Conservation (phyloP, 2,329 filamentous ascomycete genomes). For the Fonsecaea erecta region DNA sequence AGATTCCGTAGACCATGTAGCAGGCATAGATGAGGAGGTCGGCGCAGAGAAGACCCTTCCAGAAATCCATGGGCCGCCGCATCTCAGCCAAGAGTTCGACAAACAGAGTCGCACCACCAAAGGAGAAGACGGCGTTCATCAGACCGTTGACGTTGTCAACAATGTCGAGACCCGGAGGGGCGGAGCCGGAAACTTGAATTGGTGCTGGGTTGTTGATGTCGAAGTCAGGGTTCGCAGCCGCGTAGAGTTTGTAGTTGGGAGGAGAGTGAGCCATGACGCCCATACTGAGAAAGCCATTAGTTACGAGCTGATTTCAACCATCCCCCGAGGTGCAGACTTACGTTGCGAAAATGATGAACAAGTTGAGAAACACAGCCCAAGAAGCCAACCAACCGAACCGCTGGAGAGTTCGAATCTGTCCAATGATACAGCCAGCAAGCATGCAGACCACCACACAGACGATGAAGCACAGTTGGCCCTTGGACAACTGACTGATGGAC, state of each 20-base stretch:
- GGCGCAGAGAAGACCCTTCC: conserved; percentile 53
- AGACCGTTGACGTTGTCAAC: conserved; percentile 56
- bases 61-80: conserved; percentile 55
- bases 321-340: conserved; percentile 3
- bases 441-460: conserved; percentile 59
- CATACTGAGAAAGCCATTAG: conserved; percentile 44
- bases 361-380: conserved; percentile 60
- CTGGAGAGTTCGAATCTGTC: conserved; percentile 62
- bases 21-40: conserved; percentile 55
- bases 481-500: conserved; percentile 59
- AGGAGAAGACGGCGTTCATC: conserved; percentile 61
- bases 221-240: conserved; percentile 42
- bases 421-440: conserved; percentile 57
- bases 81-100: conserved; percentile 62
- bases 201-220: conserved; percentile 51
- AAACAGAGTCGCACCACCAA: conserved; percentile 64
- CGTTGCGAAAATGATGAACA: conserved; percentile 60
- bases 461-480: conserved; percentile 58
- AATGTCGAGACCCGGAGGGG: conserved; percentile 46
- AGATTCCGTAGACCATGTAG: conserved; percentile 56
- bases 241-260: conserved; percentile 54
- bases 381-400: conserved; percentile 62
- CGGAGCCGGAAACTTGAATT: conserved; percentile 35
- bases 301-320: not conserved
- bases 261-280: conserved; percentile 55